These are phyloP conservation scores for Sporothrix inflata DNA, from an alignment of 2,329 filamentous ascomycete species.

Conservation along the genomic window DNA sequence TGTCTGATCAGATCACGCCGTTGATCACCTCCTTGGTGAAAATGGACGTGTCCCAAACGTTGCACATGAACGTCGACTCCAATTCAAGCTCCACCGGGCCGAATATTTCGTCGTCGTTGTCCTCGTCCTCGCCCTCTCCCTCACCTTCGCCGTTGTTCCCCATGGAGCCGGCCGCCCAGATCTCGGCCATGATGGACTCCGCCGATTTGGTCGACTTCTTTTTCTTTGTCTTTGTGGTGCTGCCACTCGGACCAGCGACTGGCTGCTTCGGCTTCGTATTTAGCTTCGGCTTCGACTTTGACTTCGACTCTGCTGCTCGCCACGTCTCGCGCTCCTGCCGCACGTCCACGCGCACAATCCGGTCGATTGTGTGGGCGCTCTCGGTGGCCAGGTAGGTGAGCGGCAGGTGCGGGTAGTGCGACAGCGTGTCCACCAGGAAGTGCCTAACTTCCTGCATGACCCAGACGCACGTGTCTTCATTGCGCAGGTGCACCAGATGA, in stretches of 20 bases:
- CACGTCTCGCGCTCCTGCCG: neutral
- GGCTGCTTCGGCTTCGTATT: neutral
- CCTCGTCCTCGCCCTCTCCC: neutral
- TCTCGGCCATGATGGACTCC: neutral
- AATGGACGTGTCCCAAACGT: constrained; percentile 55
- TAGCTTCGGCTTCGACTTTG: too few relatives aligned
- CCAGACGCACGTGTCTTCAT: constrained; percentile 60
- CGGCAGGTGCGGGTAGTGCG: constrained; percentile 58
- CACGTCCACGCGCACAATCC: constrained; percentile 46
- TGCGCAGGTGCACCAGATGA: constrained; percentile 58
- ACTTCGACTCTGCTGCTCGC: neutral
- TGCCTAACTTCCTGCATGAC: constrained; percentile 59
- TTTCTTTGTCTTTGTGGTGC: neutral
- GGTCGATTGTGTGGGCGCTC: constrained; percentile 51
- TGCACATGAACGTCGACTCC: constrained; percentile 48
- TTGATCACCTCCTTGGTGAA: constrained; percentile 60
- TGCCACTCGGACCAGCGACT: neutral
- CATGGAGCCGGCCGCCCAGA: neutral
- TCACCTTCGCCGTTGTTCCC: neutral
- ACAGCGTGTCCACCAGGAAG: constrained; percentile 63
- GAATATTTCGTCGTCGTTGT: constrained; percentile 35
- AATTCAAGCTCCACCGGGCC: constrained; percentile 39
- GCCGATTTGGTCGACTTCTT: neutral
- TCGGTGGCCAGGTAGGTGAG: constrained; percentile 63
- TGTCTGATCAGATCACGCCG: constrained; percentile 44